phyloP scores from a whole-genome alignment of 805 yeast genomes.

The Saccharomycopsis javanensis region DNA sequence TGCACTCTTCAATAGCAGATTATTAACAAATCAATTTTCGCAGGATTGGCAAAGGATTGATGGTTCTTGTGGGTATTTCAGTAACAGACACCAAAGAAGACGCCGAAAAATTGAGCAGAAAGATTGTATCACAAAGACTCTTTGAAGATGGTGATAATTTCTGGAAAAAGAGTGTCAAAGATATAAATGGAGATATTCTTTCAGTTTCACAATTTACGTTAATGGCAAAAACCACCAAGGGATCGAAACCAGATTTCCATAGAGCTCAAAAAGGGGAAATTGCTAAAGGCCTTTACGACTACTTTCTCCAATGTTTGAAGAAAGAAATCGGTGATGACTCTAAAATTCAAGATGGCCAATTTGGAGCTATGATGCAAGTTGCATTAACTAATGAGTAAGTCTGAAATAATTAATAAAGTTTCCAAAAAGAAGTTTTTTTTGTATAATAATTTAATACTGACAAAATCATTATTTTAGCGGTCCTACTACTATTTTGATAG shows the following conservation, averaged over 20 bases:
- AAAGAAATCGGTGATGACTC: conserved; percentile 43
- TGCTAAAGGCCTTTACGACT: conserved; percentile 35
- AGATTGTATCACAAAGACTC: conserved; percentile 53
- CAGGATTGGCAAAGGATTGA: conserved; percentile 58
- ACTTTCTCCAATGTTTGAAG: conserved; percentile 40
- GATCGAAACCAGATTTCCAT: conserved; percentile 93
- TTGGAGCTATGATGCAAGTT: conserved; percentile 98
- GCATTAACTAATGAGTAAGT: conserved; percentile 57
- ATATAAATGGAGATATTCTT: conserved; percentile 60
- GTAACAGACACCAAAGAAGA: conserved; percentile 70
- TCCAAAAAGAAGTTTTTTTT: too few relatives aligned
- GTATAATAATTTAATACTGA: neutral
- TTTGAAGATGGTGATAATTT: conserved; percentile 68
- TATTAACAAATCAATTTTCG: neutral
- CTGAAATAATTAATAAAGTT: too few relatives aligned
- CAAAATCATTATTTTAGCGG: conserved; percentile 4
- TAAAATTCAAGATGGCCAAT: conserved; percentile 76
- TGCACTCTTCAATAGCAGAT: too few relatives aligned
- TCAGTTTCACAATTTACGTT: conserved; percentile 92
- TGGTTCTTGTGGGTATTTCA: conserved; percentile 79
- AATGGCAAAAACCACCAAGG: conserved; percentile 77
- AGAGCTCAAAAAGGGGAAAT: conserved; percentile 74
- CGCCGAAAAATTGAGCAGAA: conserved; percentile 56
- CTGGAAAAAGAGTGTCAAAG: conserved; percentile 68
- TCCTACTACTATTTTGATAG: conserved; percentile 14